Conservation (phyloP, 148 eudicot genomes). For the Cornus kousa region DNA sequence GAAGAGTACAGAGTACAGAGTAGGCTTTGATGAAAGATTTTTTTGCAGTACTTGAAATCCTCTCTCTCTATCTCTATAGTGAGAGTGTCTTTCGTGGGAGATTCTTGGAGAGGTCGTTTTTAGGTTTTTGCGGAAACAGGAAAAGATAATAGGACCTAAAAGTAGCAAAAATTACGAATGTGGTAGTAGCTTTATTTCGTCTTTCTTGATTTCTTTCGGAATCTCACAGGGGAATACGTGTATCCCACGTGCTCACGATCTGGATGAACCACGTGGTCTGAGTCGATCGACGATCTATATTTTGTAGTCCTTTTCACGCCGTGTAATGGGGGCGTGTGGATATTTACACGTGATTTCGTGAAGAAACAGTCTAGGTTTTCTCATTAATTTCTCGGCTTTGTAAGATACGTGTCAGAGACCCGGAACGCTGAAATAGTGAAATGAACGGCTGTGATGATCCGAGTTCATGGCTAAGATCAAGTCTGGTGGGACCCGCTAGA, state of each 20-base stretch:
- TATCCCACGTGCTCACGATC: background rate
- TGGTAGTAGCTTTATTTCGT: conserved; percentile 18
- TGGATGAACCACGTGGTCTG: background rate
- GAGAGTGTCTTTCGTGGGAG: conserved; percentile 46
- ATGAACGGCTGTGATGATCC: background rate
- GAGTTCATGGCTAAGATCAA: background rate
- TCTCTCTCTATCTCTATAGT: background rate
- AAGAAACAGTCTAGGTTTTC: background rate
- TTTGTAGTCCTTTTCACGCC: background rate
- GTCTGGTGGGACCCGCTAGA: background rate
- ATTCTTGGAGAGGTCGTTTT: conserved; percentile 21
- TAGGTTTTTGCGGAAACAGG: background rate
- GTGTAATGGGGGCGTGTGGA: background rate
- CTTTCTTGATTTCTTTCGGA: background rate
- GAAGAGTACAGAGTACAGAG: conserved; percentile 13
- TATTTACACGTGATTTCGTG: background rate
- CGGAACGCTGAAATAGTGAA: too few species aligned
- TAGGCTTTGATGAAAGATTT: background rate
- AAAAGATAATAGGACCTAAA: conserved; percentile 12
- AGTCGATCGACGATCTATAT: background rate
- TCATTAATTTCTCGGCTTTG: background rate
- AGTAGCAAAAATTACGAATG: conserved; percentile 20
- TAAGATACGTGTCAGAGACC: background rate
- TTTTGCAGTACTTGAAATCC: background rate
- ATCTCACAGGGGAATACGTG: background rate